Evolutionary conservation across 2,329 filamentous ascomycete genomes (phyloP), one percentile per base, ranked within the genome.

Genomic region (Botryotinia calthae): DNA sequence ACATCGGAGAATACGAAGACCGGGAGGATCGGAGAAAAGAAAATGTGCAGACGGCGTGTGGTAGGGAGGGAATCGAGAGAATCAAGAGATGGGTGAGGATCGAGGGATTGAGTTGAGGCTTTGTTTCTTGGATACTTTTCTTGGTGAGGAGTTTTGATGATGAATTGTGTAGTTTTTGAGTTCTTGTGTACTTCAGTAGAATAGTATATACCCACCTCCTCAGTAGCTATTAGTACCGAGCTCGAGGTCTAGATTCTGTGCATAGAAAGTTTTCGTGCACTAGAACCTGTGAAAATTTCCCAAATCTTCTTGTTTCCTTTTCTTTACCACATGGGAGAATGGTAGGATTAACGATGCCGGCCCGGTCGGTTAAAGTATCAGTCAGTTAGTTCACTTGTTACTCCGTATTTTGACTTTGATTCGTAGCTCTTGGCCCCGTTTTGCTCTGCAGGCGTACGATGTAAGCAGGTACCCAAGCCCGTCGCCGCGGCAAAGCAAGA

Each of bases 331-430:
- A 31, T 31, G 28, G 28, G n/a, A 14, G 34, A 40, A 37, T 37
- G 37, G 28, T n/a, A 14, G 34, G 40, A 25, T 22, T 1, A 2
- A 37, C 4, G 12, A 12, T 25, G 31, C 37, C 12, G 22, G 34
- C 8, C 9, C 31, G 22, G 16, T 25, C 59, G 59, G 59, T 18
- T 18, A 44, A 28, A 63, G 8, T 20, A n/a, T 28, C 61, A 22
- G 22, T 56, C 12, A 44, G 12, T 44, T 44, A 3, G 9, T 9
- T 44, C n/a, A 28, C 25, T 1, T 56, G 18, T 56, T 56, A 28
- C 51, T 28, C n/a, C n/a, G 51, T 56, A 64, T 64, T 28, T 40
- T 31, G 61, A 63, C 61, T 64, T 22, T 63, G 18, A 44, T 63
- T 44, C 16, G 40, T 63, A 44, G n/a, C 8, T n/a, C 22, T 20